Conservation (phyloP, 805 yeast species). For the Teunomyces lycoperdinae region DNA sequence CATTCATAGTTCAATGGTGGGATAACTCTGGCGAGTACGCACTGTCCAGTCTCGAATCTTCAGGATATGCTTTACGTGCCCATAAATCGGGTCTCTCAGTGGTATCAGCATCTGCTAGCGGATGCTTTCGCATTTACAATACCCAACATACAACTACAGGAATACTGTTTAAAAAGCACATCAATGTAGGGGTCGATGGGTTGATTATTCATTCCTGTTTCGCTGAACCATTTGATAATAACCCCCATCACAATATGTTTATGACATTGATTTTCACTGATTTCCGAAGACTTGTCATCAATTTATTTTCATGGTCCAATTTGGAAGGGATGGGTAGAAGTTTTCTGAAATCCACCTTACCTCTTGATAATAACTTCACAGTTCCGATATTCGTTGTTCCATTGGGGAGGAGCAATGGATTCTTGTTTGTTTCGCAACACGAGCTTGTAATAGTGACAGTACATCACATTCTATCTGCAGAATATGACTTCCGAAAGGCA, state of each 20-base stretch:
- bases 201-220: slow-evolving; percentile 42
- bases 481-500: slow-evolving; percentile 29
- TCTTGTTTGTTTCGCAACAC: slow-evolving; percentile 36
- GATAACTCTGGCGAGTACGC: slow-evolving; percentile 15
- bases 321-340: slow-evolving; percentile 29
- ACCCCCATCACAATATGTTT: slow-evolving; percentile 30
- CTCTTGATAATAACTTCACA: slow-evolving; percentile 37
- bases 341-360: slow-evolving; percentile 35
- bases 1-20: slow-evolving; percentile 55
- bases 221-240: slow-evolving; percentile 27
- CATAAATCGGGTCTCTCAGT: slow-evolving; percentile 40
- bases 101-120: slow-evolving; percentile 36
- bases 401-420: slow-evolving; percentile 30
- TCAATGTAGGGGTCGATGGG: slow-evolving; percentile 42
- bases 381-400: slow-evolving; percentile 46
- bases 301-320: slow-evolving; percentile 41
- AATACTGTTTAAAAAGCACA: slow-evolving; percentile 32
- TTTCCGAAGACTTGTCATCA: slow-evolving; percentile 32
- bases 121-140: slow-evolving; percentile 36
- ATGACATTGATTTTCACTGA: slow-evolving; percentile 37
- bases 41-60: slow-evolving; percentile 14
- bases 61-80: slow-evolving; percentile 30
- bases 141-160: slow-evolving; percentile 37
- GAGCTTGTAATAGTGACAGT: slow-evolving; percentile 35
- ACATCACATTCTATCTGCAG: slow-evolving; percentile 49